Evolutionary conservation across 2,329 filamentous ascomycete species (phyloP), one percentile per base, ranked within the genome.

Genomic region (Fusarium robinianum): DNA sequence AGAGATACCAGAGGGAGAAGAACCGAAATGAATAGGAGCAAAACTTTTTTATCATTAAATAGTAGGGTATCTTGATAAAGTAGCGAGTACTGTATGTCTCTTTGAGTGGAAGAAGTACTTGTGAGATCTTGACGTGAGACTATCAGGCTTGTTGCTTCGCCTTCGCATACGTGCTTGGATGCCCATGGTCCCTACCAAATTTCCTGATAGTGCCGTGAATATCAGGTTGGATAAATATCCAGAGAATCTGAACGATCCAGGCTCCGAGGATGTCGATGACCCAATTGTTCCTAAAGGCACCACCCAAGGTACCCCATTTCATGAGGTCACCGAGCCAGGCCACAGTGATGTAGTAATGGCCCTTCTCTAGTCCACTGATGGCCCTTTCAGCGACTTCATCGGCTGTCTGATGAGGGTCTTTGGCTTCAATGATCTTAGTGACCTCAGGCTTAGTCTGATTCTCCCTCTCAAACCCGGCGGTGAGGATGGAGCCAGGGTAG

Each of bases 401-500:
- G 5, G 90, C 87, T 1, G 79, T 85, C 67, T 95, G 87, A 32
- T 83, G 77, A 10, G 85, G 85, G 65, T 99, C 94, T n/a, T 80
- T 79, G 56, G 88, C 83, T 69, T 97, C 94, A 31, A 97, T 71
- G 38, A 85, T 76, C 55, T 83, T 78, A 3, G 91, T 96, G 35
- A 96, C 77, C 5, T 78, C 81, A 6, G 91, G 92, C 70, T 97
- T 97, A 18, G 80, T 79, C 58, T 73, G 68, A 61, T 95, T 85
- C 71, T 97, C 92, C 12, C 80, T 75, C 48, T 85, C 84, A 37
- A 85, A 79, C 1, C 91, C 90, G 0, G 89, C 84, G 5, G 80
- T 85, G 10, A 83, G 75, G 53, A 99, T 97, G 3, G 87, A 89
- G 39, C 87, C 92, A 0, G 94, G 94, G 60, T 84, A 88, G 9